phyloP scores from a whole-genome alignment of 2,329 filamentous ascomycete species.

The Meredithiella fracta region DNA sequence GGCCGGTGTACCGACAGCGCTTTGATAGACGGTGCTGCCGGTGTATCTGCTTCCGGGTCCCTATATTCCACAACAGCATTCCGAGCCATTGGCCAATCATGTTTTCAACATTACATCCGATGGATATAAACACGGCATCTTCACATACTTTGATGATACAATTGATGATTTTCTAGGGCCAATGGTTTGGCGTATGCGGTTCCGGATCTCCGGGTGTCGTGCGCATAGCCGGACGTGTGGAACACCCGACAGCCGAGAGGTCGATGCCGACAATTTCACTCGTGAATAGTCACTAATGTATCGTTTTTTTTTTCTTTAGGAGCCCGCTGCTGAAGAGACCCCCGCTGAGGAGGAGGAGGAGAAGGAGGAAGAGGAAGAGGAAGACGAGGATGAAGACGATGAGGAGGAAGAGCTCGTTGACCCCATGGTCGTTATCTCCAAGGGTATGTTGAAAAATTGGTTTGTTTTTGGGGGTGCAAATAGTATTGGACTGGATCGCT shows the following conservation, averaged over 20 bases:
- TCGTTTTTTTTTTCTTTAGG: constrained; percentile 6
- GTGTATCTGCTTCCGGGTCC: neutral
- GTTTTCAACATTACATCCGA: neutral
- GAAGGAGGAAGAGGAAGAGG: constrained; percentile 36
- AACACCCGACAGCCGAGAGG: constrained; percentile 20
- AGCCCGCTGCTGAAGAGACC: constrained; percentile 19
- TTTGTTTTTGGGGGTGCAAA: neutral
- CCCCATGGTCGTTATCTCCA: constrained; percentile 73
- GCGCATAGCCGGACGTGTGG: neutral
- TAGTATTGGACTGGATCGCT: neutral
- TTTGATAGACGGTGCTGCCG: neutral
- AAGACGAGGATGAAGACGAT: constrained; percentile 53
- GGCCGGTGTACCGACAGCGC: too few relatives aligned
- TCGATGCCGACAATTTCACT: neutral
- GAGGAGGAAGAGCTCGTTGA: constrained; percentile 76
- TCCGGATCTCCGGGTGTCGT: neutral
- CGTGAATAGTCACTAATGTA: neutral
- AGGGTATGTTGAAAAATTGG: constrained; percentile 49
- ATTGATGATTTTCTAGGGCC: neutral
- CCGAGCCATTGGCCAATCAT: neutral
- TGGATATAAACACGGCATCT: neutral
- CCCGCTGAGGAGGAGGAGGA: constrained; percentile 30
- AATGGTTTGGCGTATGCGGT: neutral
- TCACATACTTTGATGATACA: neutral
- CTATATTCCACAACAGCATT: neutral